Base-by-base conservation (phyloP, 352 stramenopile species). In the Phytopythium chamaehyphon region DNA sequence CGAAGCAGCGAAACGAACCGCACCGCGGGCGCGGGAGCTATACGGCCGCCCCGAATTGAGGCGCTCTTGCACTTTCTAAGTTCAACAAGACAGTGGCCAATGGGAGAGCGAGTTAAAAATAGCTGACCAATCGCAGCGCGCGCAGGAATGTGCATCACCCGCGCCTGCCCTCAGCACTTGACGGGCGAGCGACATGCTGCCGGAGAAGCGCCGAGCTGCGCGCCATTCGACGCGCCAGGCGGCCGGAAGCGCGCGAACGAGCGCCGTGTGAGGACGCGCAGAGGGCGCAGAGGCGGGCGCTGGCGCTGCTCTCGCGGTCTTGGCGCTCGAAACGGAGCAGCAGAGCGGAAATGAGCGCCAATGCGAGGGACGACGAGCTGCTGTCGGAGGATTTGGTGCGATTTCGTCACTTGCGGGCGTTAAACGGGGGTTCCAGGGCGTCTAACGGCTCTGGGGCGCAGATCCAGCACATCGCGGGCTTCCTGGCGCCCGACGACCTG, bases 401-500 rank as follows among this genome's bases (percentile, higher is more conserved):
- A 16, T 22, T 33, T n/a, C 40, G 7, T 21, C 19, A 18, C 18
- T 21, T 47, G 2, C 21, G n/a, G 21, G 24, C 16, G 40, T 18
- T n/a, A n/a, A n/a, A n/a, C 8, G 16, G 8, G 3, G 19, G n/a
- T n/a, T n/a, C n/a, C n/a, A n/a, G 33, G 2, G 8, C 23, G 6
- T 2, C 19, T n/a, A 14, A n/a, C 37, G 15, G 37, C 6, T 21
- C 9, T n/a, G 15, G 37, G 14, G 26, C 24, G 12, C 52, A 80
- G 70, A 60, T 80, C 46, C 67, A 82, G 39, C 62, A 69, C 56
- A 66, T 88, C 2, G 76, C 71, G 12, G 60, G 55, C 1, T 88
- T 86, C 43, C 61, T 89, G 35, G 66, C 73, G 23, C 78, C 75
- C 2, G 43, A 57, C 31, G 75, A 89, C 47, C 60, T 87, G 16